Conservation (phyloP, 2,329 filamentous ascomycete species). For the Phialophora expanda region DNA sequence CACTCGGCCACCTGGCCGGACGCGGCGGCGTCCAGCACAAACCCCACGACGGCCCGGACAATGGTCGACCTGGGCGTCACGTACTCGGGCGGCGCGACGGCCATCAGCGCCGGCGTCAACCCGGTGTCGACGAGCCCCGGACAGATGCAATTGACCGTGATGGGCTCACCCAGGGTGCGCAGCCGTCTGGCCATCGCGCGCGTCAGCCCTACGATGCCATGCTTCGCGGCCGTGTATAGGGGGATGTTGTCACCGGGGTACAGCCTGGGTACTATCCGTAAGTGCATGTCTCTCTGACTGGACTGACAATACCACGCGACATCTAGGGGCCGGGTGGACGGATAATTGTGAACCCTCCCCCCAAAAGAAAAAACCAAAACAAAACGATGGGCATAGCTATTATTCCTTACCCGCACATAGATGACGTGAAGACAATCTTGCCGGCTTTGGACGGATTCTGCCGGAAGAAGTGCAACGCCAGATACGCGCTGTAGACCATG, state of each 20-base stretch:
- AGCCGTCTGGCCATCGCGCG: slow-evolving; percentile 15
- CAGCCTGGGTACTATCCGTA: slow-evolving; percentile 1
- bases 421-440: slow-evolving; percentile 22
- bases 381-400: too few relatives aligned
- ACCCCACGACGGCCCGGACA: slow-evolving; percentile 13
- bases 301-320: background rate
- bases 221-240: slow-evolving; percentile 16
- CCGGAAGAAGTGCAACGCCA: slow-evolving; percentile 19
- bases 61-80: slow-evolving; percentile 19
- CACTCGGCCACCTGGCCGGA: slow-evolving; percentile 14
- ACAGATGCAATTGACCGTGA: slow-evolving; percentile 20
- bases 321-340: background rate
- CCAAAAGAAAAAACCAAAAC: too few relatives aligned
- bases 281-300: background rate
- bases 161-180: slow-evolving; percentile 10
- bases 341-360: too few relatives aligned
- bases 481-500: slow-evolving; percentile 21
- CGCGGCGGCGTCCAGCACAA: slow-evolving; percentile 6
- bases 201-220: slow-evolving; percentile 13
- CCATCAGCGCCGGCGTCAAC: slow-evolving; percentile 8
- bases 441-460: slow-evolving; percentile 18
- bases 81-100: slow-evolving; percentile 14
- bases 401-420: slow-evolving; percentile 18
- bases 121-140: slow-evolving; percentile 18
- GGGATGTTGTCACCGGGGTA: slow-evolving; percentile 21